phyloP scores from a whole-genome alignment of 495 filamentous ascomycete species.

The Melanomma pulvis-pyrius region DNA sequence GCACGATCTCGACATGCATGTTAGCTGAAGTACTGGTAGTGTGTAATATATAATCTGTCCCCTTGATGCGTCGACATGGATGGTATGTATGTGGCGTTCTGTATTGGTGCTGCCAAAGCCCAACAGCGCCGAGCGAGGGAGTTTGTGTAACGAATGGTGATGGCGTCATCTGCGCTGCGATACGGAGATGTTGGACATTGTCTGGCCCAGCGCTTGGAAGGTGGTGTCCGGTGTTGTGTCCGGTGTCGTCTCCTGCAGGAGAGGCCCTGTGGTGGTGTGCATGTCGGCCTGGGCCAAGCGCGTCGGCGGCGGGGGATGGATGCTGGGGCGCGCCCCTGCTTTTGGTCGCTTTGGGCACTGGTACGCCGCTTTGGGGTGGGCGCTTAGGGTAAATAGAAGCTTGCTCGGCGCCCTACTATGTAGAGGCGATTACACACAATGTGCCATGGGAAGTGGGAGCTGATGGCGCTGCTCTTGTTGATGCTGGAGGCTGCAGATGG shows the following conservation, averaged over 20 bases:
- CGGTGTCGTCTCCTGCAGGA: not conserved
- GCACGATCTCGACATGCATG: not conserved
- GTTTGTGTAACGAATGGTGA: not conserved
- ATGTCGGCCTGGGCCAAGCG: conserved; percentile 8
- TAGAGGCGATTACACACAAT: too few species aligned
- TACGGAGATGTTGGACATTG: not conserved
- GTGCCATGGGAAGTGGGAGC: too few species aligned
- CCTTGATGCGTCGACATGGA: conserved; percentile 1
- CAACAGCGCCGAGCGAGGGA: not conserved
- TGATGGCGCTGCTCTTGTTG: too few species aligned
- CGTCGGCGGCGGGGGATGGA: not conserved
- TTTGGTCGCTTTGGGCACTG: not conserved
- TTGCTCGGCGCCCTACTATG: not conserved
- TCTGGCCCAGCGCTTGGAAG: not conserved
- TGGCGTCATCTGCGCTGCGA: not conserved
- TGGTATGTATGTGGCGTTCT: too few species aligned
- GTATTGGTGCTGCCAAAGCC: too few species aligned
- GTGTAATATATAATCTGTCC: conserved; percentile 38
- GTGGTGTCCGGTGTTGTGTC: not conserved
- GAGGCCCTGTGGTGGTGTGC: not conserved
- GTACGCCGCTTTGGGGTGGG: not conserved
- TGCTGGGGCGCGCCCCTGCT: not conserved
- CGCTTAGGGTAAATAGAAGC: not conserved
- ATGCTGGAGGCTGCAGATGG: not conserved
- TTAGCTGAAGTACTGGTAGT: conserved; percentile 15